A percentile compares a stretch with the other conserved stretches of the same genome.
These are phyloP conservation scores for Pichia sp. DNA, from an alignment of 1,139 yeast genomes.

Conservation along the genomic window DNA sequence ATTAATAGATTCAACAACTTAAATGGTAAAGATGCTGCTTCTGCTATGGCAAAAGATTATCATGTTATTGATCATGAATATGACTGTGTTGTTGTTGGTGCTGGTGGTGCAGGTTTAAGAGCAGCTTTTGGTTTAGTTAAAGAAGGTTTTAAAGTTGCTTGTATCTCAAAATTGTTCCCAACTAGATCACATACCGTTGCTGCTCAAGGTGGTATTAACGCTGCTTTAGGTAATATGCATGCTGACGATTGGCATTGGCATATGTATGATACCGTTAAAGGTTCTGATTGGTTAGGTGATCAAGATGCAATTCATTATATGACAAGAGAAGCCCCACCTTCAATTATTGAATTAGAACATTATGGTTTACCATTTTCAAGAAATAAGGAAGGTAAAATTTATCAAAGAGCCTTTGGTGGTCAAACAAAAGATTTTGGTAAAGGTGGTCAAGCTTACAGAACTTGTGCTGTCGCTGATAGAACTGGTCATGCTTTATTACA, in stretches of 20 bases:
- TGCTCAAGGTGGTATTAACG: constrained; percentile 99
- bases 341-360: constrained; percentile 95
- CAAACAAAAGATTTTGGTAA: constrained; percentile 93
- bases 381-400: constrained; percentile 93
- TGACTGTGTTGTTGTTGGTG: constrained; percentile 97
- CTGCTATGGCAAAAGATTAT: constrained; percentile 65
- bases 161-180: constrained; percentile 95
- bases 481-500: constrained; percentile 97
- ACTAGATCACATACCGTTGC: constrained; percentile 99
- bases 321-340: constrained; percentile 97
- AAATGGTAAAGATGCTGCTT: constrained; percentile 48
- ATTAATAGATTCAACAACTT: constrained; percentile 32
- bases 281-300: constrained; percentile 99
- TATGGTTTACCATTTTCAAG: constrained; percentile 98
- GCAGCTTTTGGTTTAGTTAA: constrained; percentile 98
- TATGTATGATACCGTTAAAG: constrained; percentile 98
- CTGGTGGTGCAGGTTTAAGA: constrained; percentile 98
- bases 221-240: constrained; percentile 97
- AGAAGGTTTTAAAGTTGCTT: constrained; percentile 96
- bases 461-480: constrained; percentile 99
- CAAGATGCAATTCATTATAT: constrained; percentile 98
- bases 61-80: constrained; percentile 95
- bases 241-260: constrained; percentile 99
- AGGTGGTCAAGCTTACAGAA: constrained; percentile 99
- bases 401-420: constrained; percentile 99